phyloP scores from a whole-genome alignment of 768 basidiomycete species.

The Termitomyces sp. region DNA sequence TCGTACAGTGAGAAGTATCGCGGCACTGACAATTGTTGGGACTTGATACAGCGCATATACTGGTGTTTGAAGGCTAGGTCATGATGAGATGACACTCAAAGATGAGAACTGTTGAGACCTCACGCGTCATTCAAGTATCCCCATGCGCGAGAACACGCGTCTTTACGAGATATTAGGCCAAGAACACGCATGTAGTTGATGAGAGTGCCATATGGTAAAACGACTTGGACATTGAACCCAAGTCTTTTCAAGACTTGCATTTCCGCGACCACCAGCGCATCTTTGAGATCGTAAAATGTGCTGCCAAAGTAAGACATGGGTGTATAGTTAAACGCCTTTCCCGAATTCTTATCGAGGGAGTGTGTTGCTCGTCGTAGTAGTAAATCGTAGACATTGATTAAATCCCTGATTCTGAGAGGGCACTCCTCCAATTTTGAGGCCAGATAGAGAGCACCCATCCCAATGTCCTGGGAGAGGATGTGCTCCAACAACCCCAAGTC shows the following conservation, averaged over 20 bases:
- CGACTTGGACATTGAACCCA: conserved; percentile 92
- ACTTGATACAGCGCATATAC: conserved; percentile 88
- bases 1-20: conserved; percentile 79
- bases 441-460: conserved; percentile 84
- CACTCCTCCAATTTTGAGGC: conserved; percentile 93
- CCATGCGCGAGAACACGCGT: conserved; percentile 80
- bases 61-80: conserved; percentile 82
- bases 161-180: conserved; percentile 69
- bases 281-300: conserved; percentile 92
- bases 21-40: conserved; percentile 84
- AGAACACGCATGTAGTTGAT: conserved; percentile 92
- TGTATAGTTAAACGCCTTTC: conserved; percentile 55
- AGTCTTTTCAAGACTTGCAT: conserved; percentile 97
- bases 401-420: conserved; percentile 85
- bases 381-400: conserved; percentile 92
- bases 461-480: conserved; percentile 57
- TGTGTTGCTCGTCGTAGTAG: conserved; percentile 73
- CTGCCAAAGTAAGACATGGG: conserved; percentile 89
- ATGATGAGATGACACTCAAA: background rate
- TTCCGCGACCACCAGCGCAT: conserved; percentile 88
- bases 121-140: conserved; percentile 95
- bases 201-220: conserved; percentile 88
- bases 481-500: conserved; percentile 3
- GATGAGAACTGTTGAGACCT: conserved; percentile 25
- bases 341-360: conserved; percentile 29